Percentiles rank a stretch among this genome's conserved stretches.
Conservation (phyloP, 495 filamentous ascomycete species). For the Xylaria intraflava region DNA sequence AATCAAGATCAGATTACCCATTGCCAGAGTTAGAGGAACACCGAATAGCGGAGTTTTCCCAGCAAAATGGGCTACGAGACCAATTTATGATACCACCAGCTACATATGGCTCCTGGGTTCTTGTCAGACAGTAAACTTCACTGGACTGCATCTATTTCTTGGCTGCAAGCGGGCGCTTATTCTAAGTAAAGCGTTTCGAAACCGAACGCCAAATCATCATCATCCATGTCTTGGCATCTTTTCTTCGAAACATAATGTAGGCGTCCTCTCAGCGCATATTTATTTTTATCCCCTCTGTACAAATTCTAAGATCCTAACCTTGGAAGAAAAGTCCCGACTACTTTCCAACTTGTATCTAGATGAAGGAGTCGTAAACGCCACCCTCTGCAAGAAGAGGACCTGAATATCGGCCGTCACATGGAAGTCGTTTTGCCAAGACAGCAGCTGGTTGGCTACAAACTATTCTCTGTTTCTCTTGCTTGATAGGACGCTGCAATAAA, state of each 20-base stretch:
- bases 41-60: too few species aligned
- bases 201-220: neutral
- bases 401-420: neutral
- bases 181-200: neutral
- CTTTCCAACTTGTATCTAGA: neutral
- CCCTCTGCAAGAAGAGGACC: neutral
- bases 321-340: too few species aligned
- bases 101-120: too few species aligned
- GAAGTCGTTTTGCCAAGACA: neutral
- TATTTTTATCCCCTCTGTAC: neutral
- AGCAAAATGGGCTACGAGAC: too few species aligned
- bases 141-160: neutral
- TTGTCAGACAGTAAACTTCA: too few species aligned
- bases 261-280: conserved; percentile 1
- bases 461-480: neutral
- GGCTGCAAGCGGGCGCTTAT: neutral
- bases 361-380: conserved; percentile 5
- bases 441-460: neutral
- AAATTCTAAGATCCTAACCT: too few species aligned
- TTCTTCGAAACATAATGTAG: conserved; percentile 1
- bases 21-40: too few species aligned
- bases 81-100: neutral
- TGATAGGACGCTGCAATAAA: conserved; percentile 1
- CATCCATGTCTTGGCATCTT: neutral
- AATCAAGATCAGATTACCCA: too few species aligned